A percentile compares a stretch with the other conserved stretches of the same genome.
These are phyloP conservation scores for Kodamaea restingae DNA, from an alignment of 805 yeast genomes.

Conservation along the genomic window DNA sequence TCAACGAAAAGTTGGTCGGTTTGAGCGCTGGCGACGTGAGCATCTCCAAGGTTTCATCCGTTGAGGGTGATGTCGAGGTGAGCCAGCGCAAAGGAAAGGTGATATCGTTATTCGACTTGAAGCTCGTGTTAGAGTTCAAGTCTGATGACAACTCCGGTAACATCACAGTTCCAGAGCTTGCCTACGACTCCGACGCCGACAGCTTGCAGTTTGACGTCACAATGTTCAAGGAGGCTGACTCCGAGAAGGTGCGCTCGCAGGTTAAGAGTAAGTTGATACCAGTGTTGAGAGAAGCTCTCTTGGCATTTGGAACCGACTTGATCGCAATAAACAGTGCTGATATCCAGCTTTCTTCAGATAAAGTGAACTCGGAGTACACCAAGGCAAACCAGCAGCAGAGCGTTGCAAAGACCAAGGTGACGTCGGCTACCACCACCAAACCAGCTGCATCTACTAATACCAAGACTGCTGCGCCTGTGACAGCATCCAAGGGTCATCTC, in stretches of 20 bases:
- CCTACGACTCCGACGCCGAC: constrained; percentile 83
- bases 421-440: too few relatives aligned
- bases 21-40: constrained; percentile 30
- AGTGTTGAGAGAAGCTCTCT: constrained; percentile 55
- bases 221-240: constrained; percentile 45
- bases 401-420: constrained; percentile 32
- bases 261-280: constrained; percentile 60
- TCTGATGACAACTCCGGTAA: constrained; percentile 64
- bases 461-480: constrained; percentile 7
- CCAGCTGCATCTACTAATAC: constrained; percentile 6
- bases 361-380: constrained; percentile 37
- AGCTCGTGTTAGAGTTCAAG: constrained; percentile 54
- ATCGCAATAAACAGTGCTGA: constrained; percentile 74
- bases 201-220: constrained; percentile 83
- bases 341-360: constrained; percentile 66
- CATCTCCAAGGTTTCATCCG: constrained; percentile 44
- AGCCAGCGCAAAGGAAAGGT: constrained; percentile 96
- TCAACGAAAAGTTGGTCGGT: constrained; percentile 51
- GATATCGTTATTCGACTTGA: constrained; percentile 82
- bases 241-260: constrained; percentile 50
- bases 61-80: constrained; percentile 96
- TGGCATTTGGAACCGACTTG: constrained; percentile 72
- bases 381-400: constrained; percentile 48
- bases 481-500: constrained; percentile 7
- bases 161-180: constrained; percentile 83